Evolutionary conservation across 2,329 filamentous ascomycete species (phyloP).

Genomic region (Curvularia sp.): DNA sequence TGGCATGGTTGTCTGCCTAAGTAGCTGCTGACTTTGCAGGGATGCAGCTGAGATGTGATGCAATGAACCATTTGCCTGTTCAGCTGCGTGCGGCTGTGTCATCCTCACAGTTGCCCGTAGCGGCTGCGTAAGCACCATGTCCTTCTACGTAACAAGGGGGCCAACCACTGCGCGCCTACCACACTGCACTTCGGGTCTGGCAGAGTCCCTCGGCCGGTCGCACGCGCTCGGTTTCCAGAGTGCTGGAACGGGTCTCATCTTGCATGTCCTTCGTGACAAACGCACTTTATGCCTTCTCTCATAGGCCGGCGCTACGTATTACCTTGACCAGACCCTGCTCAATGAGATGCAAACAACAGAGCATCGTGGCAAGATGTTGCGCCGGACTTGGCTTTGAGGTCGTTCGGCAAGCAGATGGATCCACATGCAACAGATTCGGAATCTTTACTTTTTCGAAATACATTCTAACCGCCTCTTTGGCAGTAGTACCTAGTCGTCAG

Average conservation of each 20-base stretch:
- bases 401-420: neutral
- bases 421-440: neutral
- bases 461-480: neutral
- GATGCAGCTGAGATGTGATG: neutral
- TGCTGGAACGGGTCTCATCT: neutral
- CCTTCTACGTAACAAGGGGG: slow-evolving; percentile 1
- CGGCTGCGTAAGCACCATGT: slow-evolving; percentile 34
- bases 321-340: neutral
- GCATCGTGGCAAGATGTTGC: neutral
- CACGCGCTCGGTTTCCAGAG: neutral
- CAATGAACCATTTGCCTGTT: slow-evolving; percentile 4
- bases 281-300: neutral
- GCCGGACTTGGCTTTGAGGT: neutral
- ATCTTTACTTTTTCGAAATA: neutral
- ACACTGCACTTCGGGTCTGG: neutral
- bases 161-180: neutral
- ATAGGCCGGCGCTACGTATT: neutral
- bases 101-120: slow-evolving; percentile 27
- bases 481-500: neutral
- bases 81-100: slow-evolving; percentile 17
- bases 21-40: slow-evolving; percentile 10
- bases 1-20: slow-evolving; percentile 5
- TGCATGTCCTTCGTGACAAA: neutral
- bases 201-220: neutral
- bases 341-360: neutral